Percentiles rank a stretch among this genome's conserved stretches.
Conservation (phyloP, 805 yeast genomes). For the Teunomyces aglyptinius region DNA sequence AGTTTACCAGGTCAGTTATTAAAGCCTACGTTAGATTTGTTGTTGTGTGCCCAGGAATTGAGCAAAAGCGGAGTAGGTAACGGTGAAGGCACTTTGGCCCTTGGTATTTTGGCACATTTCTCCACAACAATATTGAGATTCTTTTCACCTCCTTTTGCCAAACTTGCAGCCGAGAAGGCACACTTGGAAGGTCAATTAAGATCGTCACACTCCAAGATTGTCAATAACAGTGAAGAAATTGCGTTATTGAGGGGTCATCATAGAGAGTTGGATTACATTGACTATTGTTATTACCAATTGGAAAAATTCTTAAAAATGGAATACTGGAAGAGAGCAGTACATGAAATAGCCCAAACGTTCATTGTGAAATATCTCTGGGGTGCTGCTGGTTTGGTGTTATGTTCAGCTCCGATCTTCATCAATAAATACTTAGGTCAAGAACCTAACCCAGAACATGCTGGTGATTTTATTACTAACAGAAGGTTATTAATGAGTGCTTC, state of each 20-base stretch:
- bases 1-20: conserved; percentile 78
- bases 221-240: conserved; percentile 78
- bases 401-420: conserved; percentile 85
- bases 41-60: conserved; percentile 77
- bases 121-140: conserved; percentile 72
- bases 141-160: conserved; percentile 89
- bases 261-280: conserved; percentile 74
- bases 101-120: conserved; percentile 77
- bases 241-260: conserved; percentile 81
- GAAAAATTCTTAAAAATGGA: conserved; percentile 76
- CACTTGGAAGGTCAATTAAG: conserved; percentile 82
- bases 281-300: conserved; percentile 75
- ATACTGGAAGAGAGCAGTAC: conserved; percentile 70
- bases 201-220: conserved; percentile 76
- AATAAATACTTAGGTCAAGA: conserved; percentile 48
- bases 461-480: conserved; percentile 87
- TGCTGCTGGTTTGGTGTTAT: conserved; percentile 84
- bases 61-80: conserved; percentile 62
- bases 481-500: conserved; percentile 80
- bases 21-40: conserved; percentile 77
- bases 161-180: conserved; percentile 70
- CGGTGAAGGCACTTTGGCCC: conserved; percentile 73
- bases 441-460: conserved; percentile 52
- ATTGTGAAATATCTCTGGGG: conserved; percentile 94
- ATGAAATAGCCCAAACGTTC: conserved; percentile 83